Conservation (phyloP, 495 filamentous ascomycete genomes). For the Aspergillus asperescens region DNA sequence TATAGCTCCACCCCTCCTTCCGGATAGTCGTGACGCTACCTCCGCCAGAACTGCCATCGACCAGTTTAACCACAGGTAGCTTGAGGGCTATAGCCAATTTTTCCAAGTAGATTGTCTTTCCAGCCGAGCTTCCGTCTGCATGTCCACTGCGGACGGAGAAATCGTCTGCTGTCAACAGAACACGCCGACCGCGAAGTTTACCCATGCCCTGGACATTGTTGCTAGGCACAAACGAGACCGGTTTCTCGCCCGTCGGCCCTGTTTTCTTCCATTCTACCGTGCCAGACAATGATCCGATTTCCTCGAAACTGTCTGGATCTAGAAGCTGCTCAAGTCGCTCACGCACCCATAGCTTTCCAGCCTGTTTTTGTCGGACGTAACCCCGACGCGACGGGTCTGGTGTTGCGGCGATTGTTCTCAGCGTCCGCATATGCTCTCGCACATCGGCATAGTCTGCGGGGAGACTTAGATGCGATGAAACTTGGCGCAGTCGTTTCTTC, state of each 20-base stretch:
- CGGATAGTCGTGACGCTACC: constrained; percentile 56
- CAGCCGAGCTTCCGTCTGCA: constrained; percentile 53
- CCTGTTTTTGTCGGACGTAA: constrained; percentile 55
- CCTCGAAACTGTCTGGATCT: constrained; percentile 48
- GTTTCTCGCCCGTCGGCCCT: constrained; percentile 43
- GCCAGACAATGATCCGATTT: constrained; percentile 55
- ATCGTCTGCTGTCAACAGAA: constrained; percentile 58
- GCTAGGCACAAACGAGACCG: constrained; percentile 44
- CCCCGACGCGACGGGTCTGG: constrained; percentile 50
- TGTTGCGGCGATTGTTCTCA: constrained; percentile 47
- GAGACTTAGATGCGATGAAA: constrained; percentile 34
- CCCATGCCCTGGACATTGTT: constrained; percentile 52
- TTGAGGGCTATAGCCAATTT: constrained; percentile 46
- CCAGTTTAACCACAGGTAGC: constrained; percentile 56
- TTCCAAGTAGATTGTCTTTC: constrained; percentile 58
- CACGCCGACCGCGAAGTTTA: constrained; percentile 45
- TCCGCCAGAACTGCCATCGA: constrained; percentile 58
- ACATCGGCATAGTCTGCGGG: constrained; percentile 60
- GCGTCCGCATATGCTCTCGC: constrained; percentile 45
- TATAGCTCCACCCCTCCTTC: constrained; percentile 51
- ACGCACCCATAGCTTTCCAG: constrained; percentile 61
- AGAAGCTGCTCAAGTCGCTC: constrained; percentile 54
- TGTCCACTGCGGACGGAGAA: constrained; percentile 60
- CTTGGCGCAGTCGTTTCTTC: constrained; percentile 31
- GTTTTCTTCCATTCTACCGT: constrained; percentile 54